Percentiles rank a stretch among this genome's conserved stretches.
Evolutionary conservation across 768 basidiomycete species (phyloP).

Genomic region (Boletus reticuloceps): DNA sequence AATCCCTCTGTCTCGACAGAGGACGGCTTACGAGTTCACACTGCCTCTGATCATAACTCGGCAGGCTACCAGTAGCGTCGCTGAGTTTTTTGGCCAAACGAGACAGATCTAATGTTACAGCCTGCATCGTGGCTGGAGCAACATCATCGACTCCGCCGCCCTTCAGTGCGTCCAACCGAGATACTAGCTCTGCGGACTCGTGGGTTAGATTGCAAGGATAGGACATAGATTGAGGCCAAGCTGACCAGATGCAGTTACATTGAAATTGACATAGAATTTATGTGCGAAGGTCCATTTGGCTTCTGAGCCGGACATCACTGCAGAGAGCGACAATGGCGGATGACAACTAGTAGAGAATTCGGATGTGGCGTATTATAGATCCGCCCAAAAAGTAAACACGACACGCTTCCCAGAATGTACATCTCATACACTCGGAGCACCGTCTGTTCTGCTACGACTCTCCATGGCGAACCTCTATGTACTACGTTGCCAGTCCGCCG

Average conservation of each 20-base stretch:
- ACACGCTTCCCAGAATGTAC: too few species aligned
- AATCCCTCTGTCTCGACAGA: background rate
- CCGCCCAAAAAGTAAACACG: too few species aligned
- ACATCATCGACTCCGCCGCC: slow-evolving; percentile 10
- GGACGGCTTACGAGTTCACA: slow-evolving; percentile 55
- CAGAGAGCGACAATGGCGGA: too few species aligned
- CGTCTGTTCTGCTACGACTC: too few species aligned
- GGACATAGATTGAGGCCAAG: background rate
- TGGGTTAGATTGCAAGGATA: slow-evolving; percentile 13
- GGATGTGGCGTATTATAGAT: too few species aligned
- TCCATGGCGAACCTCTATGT: too few species aligned
- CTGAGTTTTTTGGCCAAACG: slow-evolving; percentile 60
- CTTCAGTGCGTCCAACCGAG: slow-evolving; percentile 44
- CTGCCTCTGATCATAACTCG: slow-evolving; percentile 72
- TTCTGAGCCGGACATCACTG: slow-evolving; percentile 19
- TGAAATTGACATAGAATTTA: slow-evolving; percentile 26
- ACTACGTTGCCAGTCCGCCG: too few species aligned
- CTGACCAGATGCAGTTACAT: slow-evolving; percentile 25
- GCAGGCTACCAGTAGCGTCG: slow-evolving; percentile 63
- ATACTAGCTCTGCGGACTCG: slow-evolving; percentile 43
- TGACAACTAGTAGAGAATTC: too few species aligned
- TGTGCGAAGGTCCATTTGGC: slow-evolving; percentile 31
- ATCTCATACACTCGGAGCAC: too few species aligned
- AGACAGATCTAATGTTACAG: slow-evolving; percentile 48
- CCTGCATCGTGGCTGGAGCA: slow-evolving; percentile 39